Conservation (phyloP, 192 early-diverging fungal species). For the Coemansia sp. region DNA sequence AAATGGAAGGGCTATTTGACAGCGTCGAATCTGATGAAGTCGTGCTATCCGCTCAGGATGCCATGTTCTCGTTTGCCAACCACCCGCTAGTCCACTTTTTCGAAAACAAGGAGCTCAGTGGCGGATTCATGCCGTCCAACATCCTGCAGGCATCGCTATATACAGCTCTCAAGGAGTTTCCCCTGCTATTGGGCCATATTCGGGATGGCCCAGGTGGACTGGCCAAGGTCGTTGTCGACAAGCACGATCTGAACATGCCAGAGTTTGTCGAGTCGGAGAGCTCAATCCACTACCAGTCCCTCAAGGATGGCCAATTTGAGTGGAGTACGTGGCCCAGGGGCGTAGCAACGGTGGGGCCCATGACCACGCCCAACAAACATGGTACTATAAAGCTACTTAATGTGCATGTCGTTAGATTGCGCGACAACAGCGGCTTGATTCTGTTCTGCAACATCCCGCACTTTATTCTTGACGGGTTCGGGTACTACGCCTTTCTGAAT, state of each 20-base stretch:
- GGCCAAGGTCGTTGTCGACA: conserved; percentile 27
- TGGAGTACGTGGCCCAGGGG: conserved; percentile 25
- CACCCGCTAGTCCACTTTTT: conserved; percentile 50
- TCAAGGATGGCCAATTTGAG: conserved; percentile 17
- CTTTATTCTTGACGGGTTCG: conserved; percentile 43
- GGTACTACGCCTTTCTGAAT: conserved; percentile 43
- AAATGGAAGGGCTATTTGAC: conserved; percentile 10
- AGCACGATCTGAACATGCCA: conserved; percentile 36
- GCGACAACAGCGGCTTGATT: conserved; percentile 31
- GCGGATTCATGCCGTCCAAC: conserved; percentile 33
- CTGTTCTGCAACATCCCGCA: conserved; percentile 52
- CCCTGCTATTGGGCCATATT: conserved; percentile 36
- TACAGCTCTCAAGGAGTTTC: conserved; percentile 37
- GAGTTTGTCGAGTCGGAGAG: conserved; percentile 34
- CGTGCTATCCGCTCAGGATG: conserved; percentile 39
- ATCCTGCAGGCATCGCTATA: conserved; percentile 23
- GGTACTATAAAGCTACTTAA: conserved; percentile 29
- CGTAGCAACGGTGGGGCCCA: conserved; percentile 31
- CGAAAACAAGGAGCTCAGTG: conserved; percentile 16
- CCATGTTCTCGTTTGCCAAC: conserved; percentile 38
- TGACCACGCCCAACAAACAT: conserved; percentile 14
- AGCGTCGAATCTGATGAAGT: background rate
- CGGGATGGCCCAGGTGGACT: background rate
- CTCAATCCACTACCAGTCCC: conserved; percentile 15
- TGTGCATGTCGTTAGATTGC: conserved; percentile 30